phyloP scores from a whole-genome alignment of 140 eudicot species.

The Cichorium intybus region DNA sequence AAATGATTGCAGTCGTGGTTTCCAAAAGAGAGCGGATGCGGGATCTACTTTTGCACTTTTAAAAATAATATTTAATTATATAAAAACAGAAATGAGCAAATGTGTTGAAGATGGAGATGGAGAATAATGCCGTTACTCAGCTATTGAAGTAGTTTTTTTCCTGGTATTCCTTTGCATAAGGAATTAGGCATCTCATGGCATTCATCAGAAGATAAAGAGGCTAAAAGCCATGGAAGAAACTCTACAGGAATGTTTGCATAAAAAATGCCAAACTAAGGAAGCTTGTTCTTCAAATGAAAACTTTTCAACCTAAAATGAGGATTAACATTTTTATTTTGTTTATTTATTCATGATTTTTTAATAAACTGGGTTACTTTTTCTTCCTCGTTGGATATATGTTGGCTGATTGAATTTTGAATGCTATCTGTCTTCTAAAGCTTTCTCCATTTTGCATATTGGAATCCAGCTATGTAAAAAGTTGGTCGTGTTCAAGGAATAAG shows the following conservation, averaged over 20 bases:
- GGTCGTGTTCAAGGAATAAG: conserved; percentile 99
- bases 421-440: conserved; percentile 89
- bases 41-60: too few relatives aligned
- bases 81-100: conserved; percentile 5
- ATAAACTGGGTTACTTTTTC: conserved; percentile 58
- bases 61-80: conserved; percentile 58
- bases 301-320: conserved; percentile 61
- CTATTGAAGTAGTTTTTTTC: conserved; percentile 93
- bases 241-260: conserved; percentile 98
- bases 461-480: conserved; percentile 71
- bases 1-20: too few relatives aligned
- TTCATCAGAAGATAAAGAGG: conserved; percentile 89
- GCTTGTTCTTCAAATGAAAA: conserved; percentile 99
- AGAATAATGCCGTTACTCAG: conserved; percentile 31
- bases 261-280: conserved; percentile 92
- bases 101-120: not conserved
- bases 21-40: too few relatives aligned
- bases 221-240: conserved; percentile 98
- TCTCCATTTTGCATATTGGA: conserved; percentile 65
- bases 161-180: conserved; percentile 76
- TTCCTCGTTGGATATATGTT: conserved; percentile 99
- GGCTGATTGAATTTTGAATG: conserved; percentile 91
- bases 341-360: not conserved
- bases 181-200: conserved; percentile 87
- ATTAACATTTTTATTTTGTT: not conserved